Conservation (phyloP, 2,329 filamentous ascomycete genomes). For the Alternaria triticimaculans region DNA sequence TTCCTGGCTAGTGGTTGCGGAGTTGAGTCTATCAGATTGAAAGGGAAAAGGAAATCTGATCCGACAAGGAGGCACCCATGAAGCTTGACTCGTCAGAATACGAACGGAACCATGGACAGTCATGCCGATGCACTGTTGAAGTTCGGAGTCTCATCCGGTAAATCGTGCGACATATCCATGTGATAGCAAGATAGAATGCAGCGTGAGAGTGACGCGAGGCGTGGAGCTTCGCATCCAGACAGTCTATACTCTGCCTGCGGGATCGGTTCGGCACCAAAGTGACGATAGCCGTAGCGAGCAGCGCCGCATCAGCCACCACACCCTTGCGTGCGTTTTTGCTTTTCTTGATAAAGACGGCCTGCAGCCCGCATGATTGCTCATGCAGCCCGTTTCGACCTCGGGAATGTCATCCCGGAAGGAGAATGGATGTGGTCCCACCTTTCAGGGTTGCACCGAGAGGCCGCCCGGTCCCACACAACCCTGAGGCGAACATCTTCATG, state of each 20-base stretch:
- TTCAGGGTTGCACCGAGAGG: conserved; percentile 13
- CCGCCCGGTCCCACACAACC: conserved; percentile 6
- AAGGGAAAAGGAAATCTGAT: neutral
- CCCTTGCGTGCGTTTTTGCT: conserved; percentile 6
- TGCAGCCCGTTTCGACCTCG: conserved; percentile 15
- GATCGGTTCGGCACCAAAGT: conserved; percentile 3
- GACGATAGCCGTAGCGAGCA: conserved; percentile 8
- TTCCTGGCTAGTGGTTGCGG: neutral
- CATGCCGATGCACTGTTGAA: neutral
- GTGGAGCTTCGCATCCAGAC: neutral
- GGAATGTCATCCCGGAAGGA: conserved; percentile 10
- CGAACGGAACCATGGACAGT: neutral
- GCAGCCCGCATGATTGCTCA: conserved; percentile 10
- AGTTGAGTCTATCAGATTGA: neutral
- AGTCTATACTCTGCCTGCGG: neutral
- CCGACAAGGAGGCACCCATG: neutral
- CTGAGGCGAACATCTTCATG: conserved; percentile 10
- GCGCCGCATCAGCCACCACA: conserved; percentile 9
- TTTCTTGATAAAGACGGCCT: conserved; percentile 6
- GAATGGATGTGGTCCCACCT: conserved; percentile 13
- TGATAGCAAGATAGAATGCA: neutral
- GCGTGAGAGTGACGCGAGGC: neutral
- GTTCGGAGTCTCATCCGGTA: neutral
- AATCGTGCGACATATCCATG: neutral
- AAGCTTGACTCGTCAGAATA: neutral